Percentiles rank a stretch among this genome's conserved stretches.
phyloP scores from a whole-genome alignment of 129 eudicot species.

The Lactuca saligna region DNA sequence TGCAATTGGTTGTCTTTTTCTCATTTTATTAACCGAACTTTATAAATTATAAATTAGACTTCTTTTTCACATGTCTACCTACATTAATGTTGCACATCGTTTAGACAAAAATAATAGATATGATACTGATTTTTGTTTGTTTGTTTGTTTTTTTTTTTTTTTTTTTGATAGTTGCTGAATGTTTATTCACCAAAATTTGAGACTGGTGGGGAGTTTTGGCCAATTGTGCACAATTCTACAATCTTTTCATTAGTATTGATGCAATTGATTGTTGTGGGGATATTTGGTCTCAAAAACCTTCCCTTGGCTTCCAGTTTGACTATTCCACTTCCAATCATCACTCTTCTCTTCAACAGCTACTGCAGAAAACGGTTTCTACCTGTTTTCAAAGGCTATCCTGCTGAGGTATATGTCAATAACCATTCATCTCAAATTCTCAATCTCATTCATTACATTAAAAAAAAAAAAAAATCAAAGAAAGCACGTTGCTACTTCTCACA shows the following conservation, averaged over 20 bases:
- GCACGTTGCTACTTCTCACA: too few species aligned
- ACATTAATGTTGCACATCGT: not conserved
- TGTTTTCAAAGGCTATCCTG: conserved; percentile 71
- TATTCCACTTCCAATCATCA: conserved; percentile 80
- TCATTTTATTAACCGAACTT: too few species aligned
- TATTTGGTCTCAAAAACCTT: conserved; percentile 81
- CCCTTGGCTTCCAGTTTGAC: conserved; percentile 70
- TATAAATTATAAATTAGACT: too few species aligned
- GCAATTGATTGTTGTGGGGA: conserved; percentile 88
- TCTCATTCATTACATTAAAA: too few species aligned
- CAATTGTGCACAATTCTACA: conserved; percentile 69
- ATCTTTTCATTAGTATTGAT: conserved; percentile 71
- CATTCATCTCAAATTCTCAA: too few species aligned
- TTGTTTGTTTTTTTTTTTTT: not conserved
- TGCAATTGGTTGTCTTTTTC: too few species aligned
- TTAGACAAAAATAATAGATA: too few species aligned
- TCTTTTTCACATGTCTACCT: too few species aligned
- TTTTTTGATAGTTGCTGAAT: conserved; percentile 59
- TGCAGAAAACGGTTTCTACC: conserved; percentile 79
- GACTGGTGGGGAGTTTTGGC: conserved; percentile 91
- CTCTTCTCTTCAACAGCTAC: conserved; percentile 74
- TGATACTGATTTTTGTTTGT: not conserved
- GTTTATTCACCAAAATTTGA: conserved; percentile 82
- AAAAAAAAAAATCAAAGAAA: too few species aligned
- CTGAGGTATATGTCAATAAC: conserved; percentile 61